Percentiles rank a stretch among this genome's conserved stretches.
These are phyloP conservation scores for Gonium pectorale DNA, from an alignment of 139 green algal genomes.

Conservation along the genomic window DNA sequence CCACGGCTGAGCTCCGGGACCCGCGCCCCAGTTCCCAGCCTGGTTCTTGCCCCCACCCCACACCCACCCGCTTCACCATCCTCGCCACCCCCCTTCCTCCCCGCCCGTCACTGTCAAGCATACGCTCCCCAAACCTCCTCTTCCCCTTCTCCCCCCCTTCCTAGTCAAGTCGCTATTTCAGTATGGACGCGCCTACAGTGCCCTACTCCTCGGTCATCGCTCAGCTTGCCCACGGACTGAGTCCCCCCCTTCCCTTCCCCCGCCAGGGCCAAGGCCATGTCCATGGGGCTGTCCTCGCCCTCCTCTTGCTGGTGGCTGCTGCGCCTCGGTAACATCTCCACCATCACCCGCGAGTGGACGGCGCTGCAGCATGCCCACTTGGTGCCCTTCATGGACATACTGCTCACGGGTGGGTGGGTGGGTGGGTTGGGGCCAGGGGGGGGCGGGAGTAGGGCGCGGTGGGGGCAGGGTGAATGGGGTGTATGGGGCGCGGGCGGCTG, in stretches of 20 bases:
- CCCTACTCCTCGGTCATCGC: no score
- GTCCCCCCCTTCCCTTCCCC: not conserved
- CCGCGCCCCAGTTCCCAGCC: no score
- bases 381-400: slow-evolving; percentile 80
- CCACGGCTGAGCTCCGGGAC: no score
- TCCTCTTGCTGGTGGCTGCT: slow-evolving; percentile 80
- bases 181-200: no score
- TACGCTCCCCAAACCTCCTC: not conserved
- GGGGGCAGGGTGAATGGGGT: not conserved
- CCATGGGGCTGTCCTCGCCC: slow-evolving; percentile 36
- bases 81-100: no score
- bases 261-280: slow-evolving; percentile 55
- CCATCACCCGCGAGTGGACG: slow-evolving; percentile 90
- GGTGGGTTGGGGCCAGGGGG: not conserved
- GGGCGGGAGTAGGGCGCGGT: not conserved
- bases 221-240: no score
- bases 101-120: no score
- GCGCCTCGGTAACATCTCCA: slow-evolving; percentile 87
- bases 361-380: slow-evolving; percentile 83
- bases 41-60: no score
- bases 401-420: slow-evolving; percentile 59
- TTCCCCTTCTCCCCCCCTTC: not conserved
- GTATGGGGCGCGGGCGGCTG: no score
- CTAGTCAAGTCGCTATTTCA: no score
- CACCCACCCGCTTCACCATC: no score